phyloP scores from a whole-genome alignment of 2,329 filamentous ascomycete genomes.

The Rhynchosporium agropyri region DNA sequence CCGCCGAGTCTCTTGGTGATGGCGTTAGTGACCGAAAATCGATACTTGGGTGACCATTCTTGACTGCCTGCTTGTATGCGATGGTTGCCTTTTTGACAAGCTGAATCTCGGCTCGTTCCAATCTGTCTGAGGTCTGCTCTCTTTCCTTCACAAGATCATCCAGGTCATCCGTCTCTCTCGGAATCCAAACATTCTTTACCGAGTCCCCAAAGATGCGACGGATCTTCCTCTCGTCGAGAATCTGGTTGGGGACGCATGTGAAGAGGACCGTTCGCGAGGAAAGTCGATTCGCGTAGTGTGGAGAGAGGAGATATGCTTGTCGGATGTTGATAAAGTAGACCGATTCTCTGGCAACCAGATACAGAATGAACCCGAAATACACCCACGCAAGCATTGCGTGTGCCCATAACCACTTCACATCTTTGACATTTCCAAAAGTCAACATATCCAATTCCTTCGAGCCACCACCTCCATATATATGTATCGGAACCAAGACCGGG shows the following conservation, averaged over 20 bases:
- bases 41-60: conserved; percentile 50
- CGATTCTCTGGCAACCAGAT: conserved; percentile 65
- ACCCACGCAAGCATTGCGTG: conserved; percentile 65
- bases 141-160: conserved; percentile 62
- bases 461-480: conserved; percentile 60
- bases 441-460: conserved; percentile 60
- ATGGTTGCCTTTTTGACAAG: conserved; percentile 61
- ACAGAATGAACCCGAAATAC: conserved; percentile 67
- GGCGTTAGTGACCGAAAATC: conserved; percentile 17
- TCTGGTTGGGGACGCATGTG: conserved; percentile 63
- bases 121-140: conserved; percentile 59
- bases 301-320: conserved; percentile 68
- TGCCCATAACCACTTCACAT: conserved; percentile 58
- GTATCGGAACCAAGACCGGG: conserved; percentile 67
- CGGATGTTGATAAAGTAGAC: conserved; percentile 71
- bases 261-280: conserved; percentile 71
- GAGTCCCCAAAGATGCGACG: conserved; percentile 61
- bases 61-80: conserved; percentile 55
- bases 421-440: conserved; percentile 59
- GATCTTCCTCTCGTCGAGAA: conserved; percentile 60
- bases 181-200: conserved; percentile 66
- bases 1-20: conserved; percentile 16
- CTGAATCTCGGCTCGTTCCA: conserved; percentile 66
- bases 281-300: conserved; percentile 64
- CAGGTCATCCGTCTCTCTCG: conserved; percentile 60